Conservation (phyloP, 495 filamentous ascomycete species). For the Bacidia gigantensis region DNA sequence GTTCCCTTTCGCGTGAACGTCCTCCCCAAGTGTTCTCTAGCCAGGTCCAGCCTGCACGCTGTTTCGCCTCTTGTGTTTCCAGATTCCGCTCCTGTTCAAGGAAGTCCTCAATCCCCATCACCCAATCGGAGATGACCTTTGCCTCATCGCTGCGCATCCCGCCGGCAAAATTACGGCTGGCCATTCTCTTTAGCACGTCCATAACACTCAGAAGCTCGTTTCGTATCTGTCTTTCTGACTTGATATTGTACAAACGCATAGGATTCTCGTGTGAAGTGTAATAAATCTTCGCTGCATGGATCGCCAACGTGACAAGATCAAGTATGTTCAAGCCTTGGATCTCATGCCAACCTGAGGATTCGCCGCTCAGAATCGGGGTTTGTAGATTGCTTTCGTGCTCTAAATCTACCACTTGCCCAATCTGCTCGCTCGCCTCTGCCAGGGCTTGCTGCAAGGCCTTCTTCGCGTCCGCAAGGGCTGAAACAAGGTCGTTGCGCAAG, state of each 20-base stretch:
- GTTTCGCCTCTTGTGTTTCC: constrained; percentile 57
- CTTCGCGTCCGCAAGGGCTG: constrained; percentile 48
- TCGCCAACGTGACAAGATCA: constrained; percentile 83
- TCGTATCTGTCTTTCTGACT: constrained; percentile 67
- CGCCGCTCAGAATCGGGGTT: constrained; percentile 14
- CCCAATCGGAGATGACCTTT: constrained; percentile 60
- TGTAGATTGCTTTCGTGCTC: constrained; percentile 20
- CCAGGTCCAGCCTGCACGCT: constrained; percentile 69
- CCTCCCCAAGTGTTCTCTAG: constrained; percentile 68
- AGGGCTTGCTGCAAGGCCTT: constrained; percentile 44
- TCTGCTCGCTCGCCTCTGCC: constrained; percentile 14
- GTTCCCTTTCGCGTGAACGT: constrained; percentile 62
- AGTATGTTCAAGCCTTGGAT: constrained; percentile 83
- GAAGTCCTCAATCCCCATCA: constrained; percentile 58
- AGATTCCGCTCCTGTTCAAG: constrained; percentile 58
- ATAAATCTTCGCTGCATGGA: constrained; percentile 87
- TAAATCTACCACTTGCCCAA: constrained; percentile 22
- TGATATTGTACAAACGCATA: constrained; percentile 69
- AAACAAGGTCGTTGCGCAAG: constrained; percentile 58
- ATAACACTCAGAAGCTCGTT: constrained; percentile 71
- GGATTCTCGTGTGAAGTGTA: constrained; percentile 79
- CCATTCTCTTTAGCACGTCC: constrained; percentile 83
- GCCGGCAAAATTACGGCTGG: constrained; percentile 70
- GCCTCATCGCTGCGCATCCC: constrained; percentile 67
- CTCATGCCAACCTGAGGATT: constrained; percentile 57